Base-by-base conservation (phyloP, 164 flowering plant genomes). In the Brasenia schreberi region DNA sequence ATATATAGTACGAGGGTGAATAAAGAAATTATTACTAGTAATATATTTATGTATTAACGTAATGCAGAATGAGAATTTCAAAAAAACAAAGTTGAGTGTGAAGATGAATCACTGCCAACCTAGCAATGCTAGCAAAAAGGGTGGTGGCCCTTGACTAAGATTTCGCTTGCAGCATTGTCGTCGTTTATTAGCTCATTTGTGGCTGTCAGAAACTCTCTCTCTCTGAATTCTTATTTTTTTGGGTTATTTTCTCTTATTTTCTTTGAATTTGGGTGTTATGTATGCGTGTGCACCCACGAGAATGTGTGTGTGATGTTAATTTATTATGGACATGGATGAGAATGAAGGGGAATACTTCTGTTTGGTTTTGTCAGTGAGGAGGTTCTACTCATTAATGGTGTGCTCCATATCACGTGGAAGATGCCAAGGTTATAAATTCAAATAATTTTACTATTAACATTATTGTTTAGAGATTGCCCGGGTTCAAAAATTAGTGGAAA, bases 1-100 rank as follows among this genome's bases (percentile, higher is more conserved):
- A 66, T 65, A 66, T 66, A 70, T 70, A 65, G 64, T 58, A 23
- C 17, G 63, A 18, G 42, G 43, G 10, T 14, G 52, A 42, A 49
- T 9, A 5, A 49, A 9, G 9, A 2, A 49, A 49, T 49, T 9
- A 9, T 49, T 49, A 49, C 16, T 49, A 49, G 16, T 9, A 49
- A 9, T 9, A 49, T 49, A 9, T 49, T 49, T 49, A 5, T 49
- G 56, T 61, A 18, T 10, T 61, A 61, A 23, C 5, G 18, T 11
- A 23, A 61, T 18, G 18, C 9, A 61, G 18, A 12, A 49, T 9
- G 56, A 7, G 56, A 49, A 49, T 49, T 49, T 49, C 4, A 49
- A 49, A 14, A 49, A 58, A 12, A 18, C 17, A 14, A 12, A 12
- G 60, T 14, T 14, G 60, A 14, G 17, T 49, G 56, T 49, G 63